Percentiles rank a stretch among this genome's conserved stretches.
phyloP scores from a whole-genome alignment of 768 basidiomycete species.

The Tulasnella sp. region DNA sequence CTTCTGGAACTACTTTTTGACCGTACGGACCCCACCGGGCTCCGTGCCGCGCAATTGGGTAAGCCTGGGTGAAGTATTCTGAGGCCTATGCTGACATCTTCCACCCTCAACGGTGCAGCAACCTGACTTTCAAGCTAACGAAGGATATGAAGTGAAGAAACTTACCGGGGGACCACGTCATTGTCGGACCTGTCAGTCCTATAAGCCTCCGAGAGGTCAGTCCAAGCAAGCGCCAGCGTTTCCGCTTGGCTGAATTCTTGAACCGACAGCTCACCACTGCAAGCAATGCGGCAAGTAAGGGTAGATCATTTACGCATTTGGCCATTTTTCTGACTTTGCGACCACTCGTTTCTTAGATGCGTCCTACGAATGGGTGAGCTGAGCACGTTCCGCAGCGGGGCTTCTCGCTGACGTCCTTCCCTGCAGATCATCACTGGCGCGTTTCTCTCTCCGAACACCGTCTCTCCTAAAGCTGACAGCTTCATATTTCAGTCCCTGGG shows the following conservation, averaged over 20 bases:
- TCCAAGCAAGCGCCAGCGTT: constrained; percentile 25
- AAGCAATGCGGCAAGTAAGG: constrained; percentile 74
- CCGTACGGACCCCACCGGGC: constrained; percentile 81
- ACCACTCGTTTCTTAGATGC: constrained; percentile 46
- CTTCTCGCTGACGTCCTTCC: constrained; percentile 13
- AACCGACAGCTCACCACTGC: constrained; percentile 74
- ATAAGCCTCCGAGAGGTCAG: constrained; percentile 68
- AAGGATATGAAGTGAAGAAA: constrained; percentile 88
- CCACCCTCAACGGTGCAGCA: constrained; percentile 43
- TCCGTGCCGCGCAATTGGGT: constrained; percentile 77
- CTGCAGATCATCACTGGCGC: constrained; percentile 71
- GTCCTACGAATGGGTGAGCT: constrained; percentile 81
- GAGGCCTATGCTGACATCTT: background rate
- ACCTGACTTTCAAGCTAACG: constrained; percentile 62
- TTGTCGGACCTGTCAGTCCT: constrained; percentile 79
- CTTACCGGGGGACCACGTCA: constrained; percentile 76
- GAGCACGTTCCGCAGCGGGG: background rate
- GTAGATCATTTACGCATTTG: background rate
- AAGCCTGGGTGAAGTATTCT: background rate
- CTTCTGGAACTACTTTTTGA: constrained; percentile 84
- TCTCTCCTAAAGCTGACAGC: background rate
- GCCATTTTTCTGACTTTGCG: background rate
- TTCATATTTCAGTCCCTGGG: constrained; percentile 57
- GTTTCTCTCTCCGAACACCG: background rate
- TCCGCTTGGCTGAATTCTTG: background rate